These are phyloP conservation scores for Acer yangbiense DNA, from an alignment of 345 rosid species.

Conservation along the genomic window DNA sequence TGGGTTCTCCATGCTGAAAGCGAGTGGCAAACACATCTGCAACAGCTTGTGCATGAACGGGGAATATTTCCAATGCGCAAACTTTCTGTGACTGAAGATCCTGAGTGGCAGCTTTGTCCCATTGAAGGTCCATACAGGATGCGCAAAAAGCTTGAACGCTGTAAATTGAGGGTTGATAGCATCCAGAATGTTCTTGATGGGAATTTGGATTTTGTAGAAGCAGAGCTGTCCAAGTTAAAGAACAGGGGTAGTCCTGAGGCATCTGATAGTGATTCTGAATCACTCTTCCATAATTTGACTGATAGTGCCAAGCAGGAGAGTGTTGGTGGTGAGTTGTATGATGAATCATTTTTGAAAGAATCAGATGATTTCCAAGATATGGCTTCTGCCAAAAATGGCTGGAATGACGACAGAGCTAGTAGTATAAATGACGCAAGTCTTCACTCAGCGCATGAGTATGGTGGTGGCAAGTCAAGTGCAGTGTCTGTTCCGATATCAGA, in stretches of 20 bases:
- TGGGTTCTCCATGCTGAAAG: slow-evolving; percentile 99
- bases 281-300: slow-evolving; percentile 58
- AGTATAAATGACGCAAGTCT: slow-evolving; percentile 94
- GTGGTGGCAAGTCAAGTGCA: slow-evolving; percentile 82
- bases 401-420: slow-evolving; percentile 88
- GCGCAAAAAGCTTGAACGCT: slow-evolving; percentile 98
- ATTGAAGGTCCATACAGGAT: slow-evolving; percentile 99
- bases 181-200: slow-evolving; percentile 80
- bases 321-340: slow-evolving; percentile 57
- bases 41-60: slow-evolving; percentile 95
- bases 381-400: slow-evolving; percentile 66
- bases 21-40: slow-evolving; percentile 97
- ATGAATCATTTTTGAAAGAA: slow-evolving; percentile 56
- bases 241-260: slow-evolving; percentile 56
- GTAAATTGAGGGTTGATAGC: slow-evolving; percentile 77
- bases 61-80: slow-evolving; percentile 89
- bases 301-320: slow-evolving; percentile 40
- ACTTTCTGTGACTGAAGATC: slow-evolving; percentile 58
- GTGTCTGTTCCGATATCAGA: slow-evolving; percentile 75
- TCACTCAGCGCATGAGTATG: slow-evolving; percentile 94
- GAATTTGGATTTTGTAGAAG: slow-evolving; percentile 71
- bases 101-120: slow-evolving; percentile 99
- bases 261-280: slow-evolving; percentile 72
- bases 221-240: slow-evolving; percentile 57
- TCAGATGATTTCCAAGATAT: slow-evolving; percentile 52